Conservation (phyloP, 75 land plant genomes). For the Pseudotsuga menziesii region DNA sequence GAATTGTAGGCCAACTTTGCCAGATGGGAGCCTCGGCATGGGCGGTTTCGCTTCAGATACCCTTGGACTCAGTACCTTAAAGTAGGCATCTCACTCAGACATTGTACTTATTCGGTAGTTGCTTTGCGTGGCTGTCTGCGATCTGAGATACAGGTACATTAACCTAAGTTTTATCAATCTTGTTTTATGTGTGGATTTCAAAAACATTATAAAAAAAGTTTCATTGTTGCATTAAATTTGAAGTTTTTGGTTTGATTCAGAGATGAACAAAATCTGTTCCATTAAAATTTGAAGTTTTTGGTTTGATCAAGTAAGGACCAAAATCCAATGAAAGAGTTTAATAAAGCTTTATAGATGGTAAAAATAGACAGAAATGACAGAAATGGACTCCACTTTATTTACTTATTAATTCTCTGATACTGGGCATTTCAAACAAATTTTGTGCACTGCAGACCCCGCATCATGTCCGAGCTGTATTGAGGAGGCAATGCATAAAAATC, state of each 20-base stretch:
- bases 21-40: slow-evolving; percentile 79
- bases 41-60: slow-evolving; percentile 39
- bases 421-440: no score
- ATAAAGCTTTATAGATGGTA: no score
- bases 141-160: slow-evolving; percentile 68
- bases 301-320: neutral
- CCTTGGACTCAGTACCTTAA: slow-evolving; percentile 77
- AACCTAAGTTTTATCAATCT: no score
- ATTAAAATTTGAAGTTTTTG: neutral
- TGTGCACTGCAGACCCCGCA: slow-evolving; percentile 28
- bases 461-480: slow-evolving; percentile 39
- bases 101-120: slow-evolving; percentile 59
- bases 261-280: no score
- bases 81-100: slow-evolving; percentile 57
- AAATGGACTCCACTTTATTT: no score
- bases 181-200: no score
- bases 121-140: slow-evolving; percentile 72
- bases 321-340: neutral
- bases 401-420: no score
- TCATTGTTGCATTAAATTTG: neutral
- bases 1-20: slow-evolving; percentile 59
- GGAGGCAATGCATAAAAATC: slow-evolving; percentile 43
- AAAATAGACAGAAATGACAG: no score
- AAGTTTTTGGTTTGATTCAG: no score
- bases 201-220: no score